Conservation (phyloP, 192 early-diverging fungal species). For the Lobosporangium transversale region DNA sequence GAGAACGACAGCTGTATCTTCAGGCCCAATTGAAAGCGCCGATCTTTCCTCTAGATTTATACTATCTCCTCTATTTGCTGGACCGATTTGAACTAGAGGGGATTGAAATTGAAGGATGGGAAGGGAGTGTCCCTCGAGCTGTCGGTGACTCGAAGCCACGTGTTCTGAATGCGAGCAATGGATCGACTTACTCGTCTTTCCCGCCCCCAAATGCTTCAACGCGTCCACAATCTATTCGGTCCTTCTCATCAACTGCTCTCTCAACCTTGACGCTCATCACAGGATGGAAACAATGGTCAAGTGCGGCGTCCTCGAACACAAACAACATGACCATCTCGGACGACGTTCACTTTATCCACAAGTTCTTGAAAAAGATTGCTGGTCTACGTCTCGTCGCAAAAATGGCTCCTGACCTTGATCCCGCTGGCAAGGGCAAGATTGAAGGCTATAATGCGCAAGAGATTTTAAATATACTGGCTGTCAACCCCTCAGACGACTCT, state of each 20-base stretch:
- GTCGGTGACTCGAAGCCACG: conserved; percentile 41
- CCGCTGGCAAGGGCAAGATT: conserved; percentile 28
- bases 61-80: conserved; percentile 45
- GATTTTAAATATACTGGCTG: conserved; percentile 18
- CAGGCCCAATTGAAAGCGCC: conserved; percentile 48
- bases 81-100: conserved; percentile 45
- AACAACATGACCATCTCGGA: conserved; percentile 46
- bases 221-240: conserved; percentile 49
- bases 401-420: conserved; percentile 38
- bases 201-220: conserved; percentile 24
- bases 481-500: conserved; percentile 5
- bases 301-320: conserved; percentile 24
- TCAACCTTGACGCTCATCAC: conserved; percentile 55
- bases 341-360: conserved; percentile 62
- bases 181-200: conserved; percentile 18
- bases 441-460: conserved; percentile 31
- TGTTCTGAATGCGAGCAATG: conserved; percentile 15
- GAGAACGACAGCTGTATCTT: conserved; percentile 40
- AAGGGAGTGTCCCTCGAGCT: conserved; percentile 25
- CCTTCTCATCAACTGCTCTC: conserved; percentile 53
- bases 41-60: conserved; percentile 48
- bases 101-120: conserved; percentile 46
- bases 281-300: conserved; percentile 58
- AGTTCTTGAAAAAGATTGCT: conserved; percentile 53
- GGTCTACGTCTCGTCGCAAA: conserved; percentile 54